A percentile compares a stretch with the other conserved stretches of the same genome.
Evolutionary conservation across 192 early-diverging fungal genomes (phyloP).

Genomic region (Rhizophlyctis rosea): DNA sequence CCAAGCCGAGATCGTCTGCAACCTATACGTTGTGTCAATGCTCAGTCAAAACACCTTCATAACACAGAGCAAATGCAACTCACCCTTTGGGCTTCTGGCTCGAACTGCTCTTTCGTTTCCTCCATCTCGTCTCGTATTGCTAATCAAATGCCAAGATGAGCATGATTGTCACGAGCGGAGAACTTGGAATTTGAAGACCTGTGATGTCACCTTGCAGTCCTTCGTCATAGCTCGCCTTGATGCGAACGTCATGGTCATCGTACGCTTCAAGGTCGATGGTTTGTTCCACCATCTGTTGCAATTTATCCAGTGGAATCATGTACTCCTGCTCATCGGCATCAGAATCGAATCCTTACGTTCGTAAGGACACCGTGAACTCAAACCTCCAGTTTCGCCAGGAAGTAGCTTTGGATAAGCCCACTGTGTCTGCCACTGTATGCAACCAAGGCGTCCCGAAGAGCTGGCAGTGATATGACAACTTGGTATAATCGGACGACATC

Average conservation of each 20-base stretch:
- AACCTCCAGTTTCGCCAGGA: slow-evolving; percentile 47
- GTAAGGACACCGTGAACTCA: not conserved
- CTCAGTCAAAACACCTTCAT: slow-evolving; percentile 4
- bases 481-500: slow-evolving; percentile 92
- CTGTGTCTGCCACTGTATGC: slow-evolving; percentile 31
- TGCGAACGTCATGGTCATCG: slow-evolving; percentile 81
- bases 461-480: slow-evolving; percentile 68
- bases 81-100: slow-evolving; percentile 60
- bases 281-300: slow-evolving; percentile 83
- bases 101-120: slow-evolving; percentile 47
- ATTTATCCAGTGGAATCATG: slow-evolving; percentile 54
- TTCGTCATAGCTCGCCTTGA: slow-evolving; percentile 82
- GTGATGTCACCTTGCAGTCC: slow-evolving; percentile 57
- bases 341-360: not conserved
- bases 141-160: slow-evolving; percentile 10
- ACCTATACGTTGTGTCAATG: slow-evolving; percentile 38
- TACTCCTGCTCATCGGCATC: slow-evolving; percentile 33
- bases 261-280: slow-evolving; percentile 84
- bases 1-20: slow-evolving; percentile 64
- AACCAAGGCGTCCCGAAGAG: slow-evolving; percentile 57
- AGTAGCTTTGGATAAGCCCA: slow-evolving; percentile 55
- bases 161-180: not conserved
- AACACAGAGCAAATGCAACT: slow-evolving; percentile 3
- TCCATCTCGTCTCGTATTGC: slow-evolving; percentile 52
- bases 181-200: not conserved